Evolutionary conservation across 2,329 filamentous ascomycete species (phyloP).

Genomic region (Talaromyces amestolkiae): DNA sequence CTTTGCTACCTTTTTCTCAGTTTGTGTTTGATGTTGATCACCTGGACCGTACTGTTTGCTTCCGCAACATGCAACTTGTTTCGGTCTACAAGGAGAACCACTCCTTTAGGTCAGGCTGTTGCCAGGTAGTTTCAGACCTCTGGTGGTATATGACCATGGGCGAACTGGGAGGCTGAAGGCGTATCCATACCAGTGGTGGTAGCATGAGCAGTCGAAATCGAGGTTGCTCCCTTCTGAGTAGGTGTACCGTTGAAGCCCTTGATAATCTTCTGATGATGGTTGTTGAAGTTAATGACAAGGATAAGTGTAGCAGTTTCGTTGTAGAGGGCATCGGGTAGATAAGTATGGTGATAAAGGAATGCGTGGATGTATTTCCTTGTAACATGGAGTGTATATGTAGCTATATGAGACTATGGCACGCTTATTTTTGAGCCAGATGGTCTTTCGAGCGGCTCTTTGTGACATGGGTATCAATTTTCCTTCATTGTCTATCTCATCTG

Average conservation of each 20-base stretch:
- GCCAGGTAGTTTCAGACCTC: background rate
- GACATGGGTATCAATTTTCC: background rate
- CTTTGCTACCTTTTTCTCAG: background rate
- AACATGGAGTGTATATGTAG: background rate
- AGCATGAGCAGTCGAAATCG: background rate
- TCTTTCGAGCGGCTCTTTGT: background rate
- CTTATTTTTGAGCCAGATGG: background rate
- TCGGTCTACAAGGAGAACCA: background rate
- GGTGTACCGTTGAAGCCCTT: background rate
- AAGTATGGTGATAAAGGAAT: background rate
- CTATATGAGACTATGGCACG: background rate
- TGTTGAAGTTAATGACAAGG: background rate
- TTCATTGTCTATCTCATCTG: background rate
- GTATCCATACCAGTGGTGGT: background rate
- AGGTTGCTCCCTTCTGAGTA: background rate
- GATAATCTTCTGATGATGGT: background rate
- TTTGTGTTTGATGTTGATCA: conserved; percentile 3
- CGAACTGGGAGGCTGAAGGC: background rate
- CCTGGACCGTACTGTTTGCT: background rate
- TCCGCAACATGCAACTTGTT: conserved; percentile 4
- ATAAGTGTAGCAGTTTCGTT: background rate
- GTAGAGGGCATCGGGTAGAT: background rate
- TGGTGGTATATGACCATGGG: background rate
- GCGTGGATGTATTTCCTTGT: background rate
- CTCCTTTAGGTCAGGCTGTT: background rate